Conservation (phyloP, 805 yeast genomes). For the Metschnikowia peoriensis region DNA sequence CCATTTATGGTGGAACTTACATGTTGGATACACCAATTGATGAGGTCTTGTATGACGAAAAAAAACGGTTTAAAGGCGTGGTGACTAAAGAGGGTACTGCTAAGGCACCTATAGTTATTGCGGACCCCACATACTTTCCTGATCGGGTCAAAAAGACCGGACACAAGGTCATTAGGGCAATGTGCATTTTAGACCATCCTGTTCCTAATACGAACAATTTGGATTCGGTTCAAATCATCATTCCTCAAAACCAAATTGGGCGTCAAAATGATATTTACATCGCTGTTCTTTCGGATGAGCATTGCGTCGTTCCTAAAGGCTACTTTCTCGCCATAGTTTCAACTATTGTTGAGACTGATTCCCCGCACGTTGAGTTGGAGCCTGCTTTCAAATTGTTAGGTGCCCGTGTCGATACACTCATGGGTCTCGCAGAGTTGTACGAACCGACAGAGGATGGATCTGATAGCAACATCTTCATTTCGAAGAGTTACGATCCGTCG, state of each 20-base stretch:
- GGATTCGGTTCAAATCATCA: conserved; percentile 90
- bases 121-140: conserved; percentile 98
- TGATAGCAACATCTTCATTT: conserved; percentile 72
- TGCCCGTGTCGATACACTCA: conserved; percentile 72
- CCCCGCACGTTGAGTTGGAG: conserved; percentile 88
- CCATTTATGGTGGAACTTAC: conserved; percentile 97
- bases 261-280: conserved; percentile 93
- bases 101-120: conserved; percentile 89
- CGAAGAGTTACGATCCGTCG: conserved; percentile 89
- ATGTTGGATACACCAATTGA: conserved; percentile 97
- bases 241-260: conserved; percentile 93
- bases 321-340: conserved; percentile 91
- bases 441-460: conserved; percentile 87
- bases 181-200: conserved; percentile 89
- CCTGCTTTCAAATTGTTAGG: conserved; percentile 93
- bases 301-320: conserved; percentile 86
- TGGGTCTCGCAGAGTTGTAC: conserved; percentile 90
- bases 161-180: conserved; percentile 72
- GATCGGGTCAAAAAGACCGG: conserved; percentile 72
- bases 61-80: conserved; percentile 73
- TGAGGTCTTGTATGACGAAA: conserved; percentile 72
- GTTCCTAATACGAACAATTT: conserved; percentile 76
- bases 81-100: conserved; percentile 89
- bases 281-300: conserved; percentile 85
- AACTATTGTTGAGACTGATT: conserved; percentile 88